Base-by-base conservation (phyloP, 345 rosid species). In the Nephelium lappaceum region DNA sequence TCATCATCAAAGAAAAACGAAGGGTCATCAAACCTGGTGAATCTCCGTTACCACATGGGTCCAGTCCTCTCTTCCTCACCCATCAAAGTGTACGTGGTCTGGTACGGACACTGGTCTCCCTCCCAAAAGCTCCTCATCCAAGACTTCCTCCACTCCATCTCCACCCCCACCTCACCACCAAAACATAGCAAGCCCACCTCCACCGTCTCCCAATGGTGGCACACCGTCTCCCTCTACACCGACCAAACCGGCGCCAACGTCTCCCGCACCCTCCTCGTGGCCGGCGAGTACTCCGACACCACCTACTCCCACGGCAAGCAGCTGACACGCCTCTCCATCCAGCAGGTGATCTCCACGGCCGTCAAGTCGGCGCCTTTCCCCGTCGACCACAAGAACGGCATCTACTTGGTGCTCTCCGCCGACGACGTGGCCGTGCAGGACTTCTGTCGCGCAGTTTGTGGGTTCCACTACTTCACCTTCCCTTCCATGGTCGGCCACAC, bases 41-140 rank as follows among this genome's bases (percentile, higher is more conserved):
- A 90, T n/a, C 97, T 96, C 81, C 93, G 94, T 0, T 96, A 96
- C 91, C 99, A 96, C 69, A 96, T 96, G 99, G 99, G 99, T 18
- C 99, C 99, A 0, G 99, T 96, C 4, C 97, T 96, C 66, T 90
- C 99, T 9, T 90, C 97, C 11, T 68, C 93, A 0, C 98, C 97
- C 3, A 92, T 96, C 65, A 96, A 92, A 84, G 85, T 96, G 77
- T 91, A 94, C 82, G 84, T 94, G 60, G 88, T 96, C 68, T 96
- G 99, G 99, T 96, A 96, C 88, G 99, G 99, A 31, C 83, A 69
- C 0, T 96, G 99, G 99, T 14, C 89, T 0, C 61, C 31, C 0
- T 42, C 90, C 14, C 97, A 94, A 11, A 91, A 96, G 41, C 82
- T 85, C 62, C 85, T 93, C 66, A 94, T 96, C 79, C 86, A 88